Percentiles rank a stretch among this genome's conserved stretches.
These are phyloP conservation scores for Tetrahymena borealis DNA, from an alignment of 73 alveolate genomes.

Conservation along the genomic window DNA sequence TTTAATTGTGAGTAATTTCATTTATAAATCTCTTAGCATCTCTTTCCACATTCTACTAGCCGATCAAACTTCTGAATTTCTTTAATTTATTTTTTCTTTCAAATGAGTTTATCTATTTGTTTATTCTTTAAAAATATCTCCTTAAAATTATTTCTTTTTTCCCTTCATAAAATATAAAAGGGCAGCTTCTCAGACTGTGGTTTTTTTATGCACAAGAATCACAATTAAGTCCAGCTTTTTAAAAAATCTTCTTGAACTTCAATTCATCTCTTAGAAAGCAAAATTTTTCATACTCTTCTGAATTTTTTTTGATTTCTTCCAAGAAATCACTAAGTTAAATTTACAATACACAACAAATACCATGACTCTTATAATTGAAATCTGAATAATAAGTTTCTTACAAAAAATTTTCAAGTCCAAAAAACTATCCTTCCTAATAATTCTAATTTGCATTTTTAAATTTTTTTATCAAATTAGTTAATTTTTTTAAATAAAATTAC, in stretches of 20 bases:
- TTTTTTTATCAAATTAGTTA: neutral
- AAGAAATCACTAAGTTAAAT: neutral
- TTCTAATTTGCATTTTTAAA: neutral
- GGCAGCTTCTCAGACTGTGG: neutral
- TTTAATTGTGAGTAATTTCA: no score
- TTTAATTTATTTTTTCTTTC: neutral
- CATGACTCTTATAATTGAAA: neutral
- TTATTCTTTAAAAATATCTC: neutral
- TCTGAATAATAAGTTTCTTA: neutral
- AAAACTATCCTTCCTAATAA: neutral
- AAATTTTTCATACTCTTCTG: neutral
- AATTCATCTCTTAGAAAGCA: neutral
- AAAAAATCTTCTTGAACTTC: neutral
- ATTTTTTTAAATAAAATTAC: neutral
- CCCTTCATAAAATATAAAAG: neutral
- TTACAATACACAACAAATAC: neutral
- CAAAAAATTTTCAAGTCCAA: neutral
- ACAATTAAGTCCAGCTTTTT: neutral
- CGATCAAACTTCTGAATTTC: no score
- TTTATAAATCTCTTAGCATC: no score
- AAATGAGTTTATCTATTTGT: neutral
- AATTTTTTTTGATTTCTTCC: neutral
- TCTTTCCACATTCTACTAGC: no score
- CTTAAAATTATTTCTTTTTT: neutral
- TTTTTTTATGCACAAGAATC: neutral